phyloP scores from a whole-genome alignment of 257 asterid species.

The Primulina tabacum region DNA sequence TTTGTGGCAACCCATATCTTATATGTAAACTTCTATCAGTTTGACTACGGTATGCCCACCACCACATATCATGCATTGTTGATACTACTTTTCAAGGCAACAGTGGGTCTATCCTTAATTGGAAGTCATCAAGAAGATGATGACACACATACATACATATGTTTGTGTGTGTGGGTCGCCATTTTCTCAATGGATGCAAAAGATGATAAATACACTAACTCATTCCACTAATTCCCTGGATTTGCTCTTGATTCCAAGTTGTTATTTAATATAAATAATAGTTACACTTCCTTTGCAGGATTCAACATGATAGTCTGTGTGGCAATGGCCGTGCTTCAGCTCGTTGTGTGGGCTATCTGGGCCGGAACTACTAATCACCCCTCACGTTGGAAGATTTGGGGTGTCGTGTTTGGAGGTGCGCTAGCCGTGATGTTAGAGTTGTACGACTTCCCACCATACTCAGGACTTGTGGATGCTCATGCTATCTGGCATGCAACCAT shows the following conservation, averaged over 20 bases:
- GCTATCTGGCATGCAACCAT: constrained; percentile 82
- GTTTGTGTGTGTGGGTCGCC: not conserved
- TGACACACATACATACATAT: not conserved
- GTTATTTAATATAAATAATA: not conserved
- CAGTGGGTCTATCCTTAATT: not conserved
- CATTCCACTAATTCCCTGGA: not conserved
- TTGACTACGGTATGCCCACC: constrained; percentile 59
- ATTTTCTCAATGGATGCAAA: not conserved
- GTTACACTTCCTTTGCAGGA: constrained; percentile 42
- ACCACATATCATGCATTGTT: constrained; percentile 7
- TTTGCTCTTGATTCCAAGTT: not conserved
- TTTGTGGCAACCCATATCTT: constrained; percentile 70
- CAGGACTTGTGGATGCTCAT: constrained; percentile 76
- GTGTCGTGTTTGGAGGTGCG: constrained; percentile 59
- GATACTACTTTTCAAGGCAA: constrained; percentile 2
- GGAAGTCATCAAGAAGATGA: too few species aligned
- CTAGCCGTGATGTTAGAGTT: constrained; percentile 62
- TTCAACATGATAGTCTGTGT: constrained; percentile 67
- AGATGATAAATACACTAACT: not conserved
- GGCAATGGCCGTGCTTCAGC: constrained; percentile 51
- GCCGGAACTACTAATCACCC: constrained; percentile 66
- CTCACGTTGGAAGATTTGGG: constrained; percentile 66
- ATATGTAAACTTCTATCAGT: constrained; percentile 61
- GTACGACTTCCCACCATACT: constrained; percentile 74
- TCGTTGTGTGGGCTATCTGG: constrained; percentile 71